Percentiles rank a stretch among this genome's conserved stretches.
Evolutionary conservation across 352 stramenopile species (phyloP).

Genomic region (Pythium pectinolyticum): DNA sequence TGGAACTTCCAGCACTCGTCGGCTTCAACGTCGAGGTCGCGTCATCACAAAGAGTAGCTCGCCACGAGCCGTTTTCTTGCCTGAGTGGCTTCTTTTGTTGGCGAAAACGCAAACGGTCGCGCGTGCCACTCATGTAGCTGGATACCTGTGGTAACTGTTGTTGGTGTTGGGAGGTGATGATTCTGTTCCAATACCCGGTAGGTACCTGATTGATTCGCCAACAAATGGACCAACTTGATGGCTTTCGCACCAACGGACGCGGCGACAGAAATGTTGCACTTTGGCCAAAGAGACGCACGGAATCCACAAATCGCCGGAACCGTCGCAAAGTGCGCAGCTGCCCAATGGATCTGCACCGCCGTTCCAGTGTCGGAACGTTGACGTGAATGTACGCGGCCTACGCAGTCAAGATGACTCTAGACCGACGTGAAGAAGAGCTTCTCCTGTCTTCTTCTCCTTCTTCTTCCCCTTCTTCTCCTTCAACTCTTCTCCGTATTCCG

Average conservation of each 20-base stretch:
- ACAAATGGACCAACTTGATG: not conserved
- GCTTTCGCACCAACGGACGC: not conserved
- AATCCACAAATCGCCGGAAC: not conserved
- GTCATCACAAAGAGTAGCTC: not conserved
- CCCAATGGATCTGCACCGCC: too few relatives aligned
- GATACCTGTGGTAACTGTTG: not conserved
- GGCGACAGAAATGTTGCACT: slow-evolving; percentile 2
- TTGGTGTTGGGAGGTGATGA: too few relatives aligned
- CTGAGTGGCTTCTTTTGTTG: not conserved
- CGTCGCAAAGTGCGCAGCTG: slow-evolving; percentile 3
- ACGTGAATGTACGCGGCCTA: not conserved
- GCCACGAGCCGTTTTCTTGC: not conserved
- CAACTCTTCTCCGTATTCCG: slow-evolving; percentile 27
- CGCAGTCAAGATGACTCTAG: not conserved
- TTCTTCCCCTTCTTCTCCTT: not conserved
- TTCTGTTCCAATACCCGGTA: slow-evolving; percentile 32
- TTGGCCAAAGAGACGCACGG: not conserved
- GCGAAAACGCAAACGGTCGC: not conserved
- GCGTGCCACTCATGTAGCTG: too few relatives aligned
- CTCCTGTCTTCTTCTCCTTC: not conserved
- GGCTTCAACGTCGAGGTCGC: slow-evolving; percentile 5
- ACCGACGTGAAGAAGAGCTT: slow-evolving; percentile 3
- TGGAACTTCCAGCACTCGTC: slow-evolving; percentile 34
- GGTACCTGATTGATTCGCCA: not conserved
- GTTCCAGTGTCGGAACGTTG: not conserved